phyloP scores from a whole-genome alignment of 2,329 filamentous ascomycete species.

The Aspergillus pseudoviridinutans region DNA sequence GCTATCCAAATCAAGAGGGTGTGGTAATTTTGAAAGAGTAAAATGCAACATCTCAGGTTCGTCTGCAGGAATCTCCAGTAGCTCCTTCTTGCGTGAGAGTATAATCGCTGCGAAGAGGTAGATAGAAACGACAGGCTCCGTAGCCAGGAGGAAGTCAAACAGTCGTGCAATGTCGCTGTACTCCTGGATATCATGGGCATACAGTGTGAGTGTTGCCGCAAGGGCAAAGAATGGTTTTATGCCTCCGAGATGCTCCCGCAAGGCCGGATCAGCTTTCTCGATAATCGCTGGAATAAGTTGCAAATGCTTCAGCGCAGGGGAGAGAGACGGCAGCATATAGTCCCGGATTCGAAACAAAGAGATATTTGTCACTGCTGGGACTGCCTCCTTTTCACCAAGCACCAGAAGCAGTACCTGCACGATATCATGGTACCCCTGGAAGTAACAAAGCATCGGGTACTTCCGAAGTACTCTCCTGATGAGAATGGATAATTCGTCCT shows the following conservation, averaged over 20 bases:
- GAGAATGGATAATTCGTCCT: conserved; percentile 70
- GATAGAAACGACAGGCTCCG: conserved; percentile 80
- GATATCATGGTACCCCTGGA: conserved; percentile 98
- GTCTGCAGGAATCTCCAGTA: conserved; percentile 77
- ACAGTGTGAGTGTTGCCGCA: conserved; percentile 89
- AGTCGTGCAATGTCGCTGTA: conserved; percentile 85
- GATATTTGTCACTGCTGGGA: conserved; percentile 68
- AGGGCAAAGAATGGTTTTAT: conserved; percentile 89
- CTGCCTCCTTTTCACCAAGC: conserved; percentile 60
- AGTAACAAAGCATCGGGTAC: conserved; percentile 84
- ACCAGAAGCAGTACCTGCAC: conserved; percentile 92
- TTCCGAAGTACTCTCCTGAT: conserved; percentile 77
- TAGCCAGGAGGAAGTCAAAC: conserved; percentile 86
- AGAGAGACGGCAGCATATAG: conserved; percentile 90
- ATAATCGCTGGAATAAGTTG: conserved; percentile 81
- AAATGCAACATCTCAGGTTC: conserved; percentile 92
- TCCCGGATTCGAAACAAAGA: conserved; percentile 89
- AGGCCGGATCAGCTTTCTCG: conserved; percentile 62
- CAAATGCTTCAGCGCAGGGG: conserved; percentile 79
- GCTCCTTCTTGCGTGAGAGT: conserved; percentile 71
- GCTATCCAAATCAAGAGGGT: conserved; percentile 72
- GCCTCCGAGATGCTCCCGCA: conserved; percentile 70
- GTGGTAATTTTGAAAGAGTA: conserved; percentile 79
- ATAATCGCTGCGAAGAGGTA: conserved; percentile 92
- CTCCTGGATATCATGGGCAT: conserved; percentile 89